A percentile compares a stretch with the other conserved stretches of the same genome.
Conservation (phyloP, 352 stramenopile species). For the Aphanomyces euteiches region DNA sequence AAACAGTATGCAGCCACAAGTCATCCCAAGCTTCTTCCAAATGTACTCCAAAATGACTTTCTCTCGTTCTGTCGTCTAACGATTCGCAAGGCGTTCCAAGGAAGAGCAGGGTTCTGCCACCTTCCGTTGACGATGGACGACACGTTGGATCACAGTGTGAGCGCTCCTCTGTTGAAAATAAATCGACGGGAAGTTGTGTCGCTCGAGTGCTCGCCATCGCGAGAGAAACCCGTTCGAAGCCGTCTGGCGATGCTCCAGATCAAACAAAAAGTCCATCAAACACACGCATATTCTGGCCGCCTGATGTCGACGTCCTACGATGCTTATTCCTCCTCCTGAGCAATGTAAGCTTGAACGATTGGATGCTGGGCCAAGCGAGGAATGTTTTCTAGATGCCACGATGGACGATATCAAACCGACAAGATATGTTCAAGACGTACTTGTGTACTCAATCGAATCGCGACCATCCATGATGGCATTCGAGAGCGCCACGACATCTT, state of each 20-base stretch:
- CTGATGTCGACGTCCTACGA: not conserved
- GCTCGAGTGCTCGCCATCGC: not conserved
- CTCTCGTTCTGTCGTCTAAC: too few species aligned
- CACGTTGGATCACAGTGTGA: not conserved
- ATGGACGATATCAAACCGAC: constrained; percentile 29
- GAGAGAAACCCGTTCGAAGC: not conserved
- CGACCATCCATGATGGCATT: constrained; percentile 33
- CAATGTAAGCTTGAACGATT: constrained; percentile 46
- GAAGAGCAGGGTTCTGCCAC: too few species aligned
- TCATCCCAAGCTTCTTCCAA: too few species aligned
- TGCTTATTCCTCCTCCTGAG: constrained; percentile 24
- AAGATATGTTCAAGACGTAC: not conserved
- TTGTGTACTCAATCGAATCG: constrained; percentile 30
- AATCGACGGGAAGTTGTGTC: not conserved
- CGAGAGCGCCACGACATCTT: constrained; percentile 36
- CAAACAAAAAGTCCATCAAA: not conserved
- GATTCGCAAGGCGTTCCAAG: too few species aligned
- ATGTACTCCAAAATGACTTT: too few species aligned
- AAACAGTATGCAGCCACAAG: too few species aligned
- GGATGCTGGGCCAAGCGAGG: constrained; percentile 40
- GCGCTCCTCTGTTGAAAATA: not conserved
- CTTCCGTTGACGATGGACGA: not conserved
- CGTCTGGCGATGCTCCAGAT: constrained; percentile 27
- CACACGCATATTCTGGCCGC: not conserved
- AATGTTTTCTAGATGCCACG: constrained; percentile 34